Evolutionary conservation across 176 grass and related monocot genomes (phyloP).

Genomic region (Musa beccarii): DNA sequence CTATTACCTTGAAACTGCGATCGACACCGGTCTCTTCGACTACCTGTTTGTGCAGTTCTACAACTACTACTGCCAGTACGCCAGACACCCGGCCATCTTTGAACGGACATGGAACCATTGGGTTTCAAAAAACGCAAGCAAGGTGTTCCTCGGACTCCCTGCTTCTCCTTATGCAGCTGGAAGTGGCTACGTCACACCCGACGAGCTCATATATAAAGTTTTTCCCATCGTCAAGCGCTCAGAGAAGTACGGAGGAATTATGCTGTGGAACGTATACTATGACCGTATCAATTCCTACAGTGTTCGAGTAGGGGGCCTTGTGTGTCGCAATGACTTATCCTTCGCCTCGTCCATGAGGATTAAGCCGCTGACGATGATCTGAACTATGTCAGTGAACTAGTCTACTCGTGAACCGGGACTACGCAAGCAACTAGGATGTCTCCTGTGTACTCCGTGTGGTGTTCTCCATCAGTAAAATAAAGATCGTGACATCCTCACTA

Average conservation of each 20-base stretch:
- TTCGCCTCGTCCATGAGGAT: too few relatives aligned
- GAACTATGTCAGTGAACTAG: neutral
- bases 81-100: conserved; percentile 16
- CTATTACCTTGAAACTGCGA: conserved; percentile 30
- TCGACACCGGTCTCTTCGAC: conserved; percentile 48
- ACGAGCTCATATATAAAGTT: conserved; percentile 20
- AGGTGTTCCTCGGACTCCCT: conserved; percentile 47
- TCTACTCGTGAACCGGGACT: too few relatives aligned
- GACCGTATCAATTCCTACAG: conserved; percentile 39
- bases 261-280: conserved; percentile 48
- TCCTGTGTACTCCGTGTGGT: too few relatives aligned
- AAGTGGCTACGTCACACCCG: conserved; percentile 30
- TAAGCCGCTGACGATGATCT: too few relatives aligned
- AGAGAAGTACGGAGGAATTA: conserved; percentile 47
- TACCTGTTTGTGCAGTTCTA: conserved; percentile 82
- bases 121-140: conserved; percentile 20
- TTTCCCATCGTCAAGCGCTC: conserved; percentile 23
- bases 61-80: conserved; percentile 57
- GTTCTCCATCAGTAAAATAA: too few relatives aligned
- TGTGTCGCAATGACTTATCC: neutral
- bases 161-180: conserved; percentile 20
- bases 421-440: too few relatives aligned
- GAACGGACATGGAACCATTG: conserved; percentile 38
- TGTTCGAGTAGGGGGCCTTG: neutral
- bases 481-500: too few relatives aligned